phyloP scores from a whole-genome alignment of 2,329 filamentous ascomycete genomes.

The Fusarium citri region DNA sequence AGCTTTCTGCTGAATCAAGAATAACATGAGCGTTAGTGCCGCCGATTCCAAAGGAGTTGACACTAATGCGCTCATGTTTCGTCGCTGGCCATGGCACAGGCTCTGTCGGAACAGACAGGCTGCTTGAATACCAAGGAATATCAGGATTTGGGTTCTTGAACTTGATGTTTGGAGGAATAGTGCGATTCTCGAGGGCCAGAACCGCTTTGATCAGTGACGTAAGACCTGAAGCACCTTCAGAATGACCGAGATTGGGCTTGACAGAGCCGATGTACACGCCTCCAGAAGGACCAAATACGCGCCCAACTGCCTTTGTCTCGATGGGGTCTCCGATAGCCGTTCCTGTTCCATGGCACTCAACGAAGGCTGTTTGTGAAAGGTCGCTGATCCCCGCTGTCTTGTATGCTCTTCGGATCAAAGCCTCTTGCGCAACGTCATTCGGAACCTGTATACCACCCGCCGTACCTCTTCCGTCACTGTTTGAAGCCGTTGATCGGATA shows the following conservation, averaged over 20 bases:
- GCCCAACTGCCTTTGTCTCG: neutral
- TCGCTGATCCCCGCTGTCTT: neutral
- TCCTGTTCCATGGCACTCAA: slow-evolving; percentile 5
- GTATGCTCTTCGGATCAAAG: slow-evolving; percentile 2
- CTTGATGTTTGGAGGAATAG: slow-evolving; percentile 51
- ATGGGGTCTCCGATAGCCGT: slow-evolving; percentile 5
- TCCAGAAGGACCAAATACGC: slow-evolving; percentile 3
- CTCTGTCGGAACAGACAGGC: slow-evolving; percentile 43
- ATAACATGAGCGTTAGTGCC: slow-evolving; percentile 53
- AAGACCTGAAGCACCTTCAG: slow-evolving; percentile 1
- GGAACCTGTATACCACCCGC: slow-evolving; percentile 12
- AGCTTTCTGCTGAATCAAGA: neutral
- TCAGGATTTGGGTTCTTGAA: slow-evolving; percentile 45
- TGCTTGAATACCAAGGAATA: slow-evolving; percentile 39
- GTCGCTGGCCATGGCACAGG: slow-evolving; percentile 43
- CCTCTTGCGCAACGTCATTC: neutral
- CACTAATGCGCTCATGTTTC: slow-evolving; percentile 44
- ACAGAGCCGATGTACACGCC: slow-evolving; percentile 2
- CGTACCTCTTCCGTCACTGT: slow-evolving; percentile 20
- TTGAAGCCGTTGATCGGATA: neutral
- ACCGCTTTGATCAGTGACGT: slow-evolving; percentile 20
- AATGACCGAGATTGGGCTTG: neutral
- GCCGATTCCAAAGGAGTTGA: slow-evolving; percentile 56
- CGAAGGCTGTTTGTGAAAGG: slow-evolving; percentile 1
- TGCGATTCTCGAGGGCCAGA: slow-evolving; percentile 48